Conservation (phyloP, 768 basidiomycete species). For the Harrya chromipes region DNA sequence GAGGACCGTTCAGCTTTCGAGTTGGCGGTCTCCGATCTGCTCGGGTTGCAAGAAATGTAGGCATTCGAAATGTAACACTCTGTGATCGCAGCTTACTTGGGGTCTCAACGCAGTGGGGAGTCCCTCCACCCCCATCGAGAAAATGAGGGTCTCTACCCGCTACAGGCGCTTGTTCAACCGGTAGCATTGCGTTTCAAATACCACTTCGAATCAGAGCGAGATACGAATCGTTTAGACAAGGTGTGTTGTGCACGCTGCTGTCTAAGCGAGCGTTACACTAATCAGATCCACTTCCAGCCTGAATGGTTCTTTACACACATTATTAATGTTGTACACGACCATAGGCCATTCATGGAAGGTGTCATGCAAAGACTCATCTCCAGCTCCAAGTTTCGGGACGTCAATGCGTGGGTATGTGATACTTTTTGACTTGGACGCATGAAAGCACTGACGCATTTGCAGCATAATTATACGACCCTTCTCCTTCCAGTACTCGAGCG, state of each 20-base stretch:
- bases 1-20: conserved; percentile 68
- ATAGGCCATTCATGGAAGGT: conserved; percentile 73
- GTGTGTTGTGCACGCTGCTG: conserved; percentile 40
- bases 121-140: conserved; percentile 36
- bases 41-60: conserved; percentile 76
- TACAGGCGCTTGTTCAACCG: conserved; percentile 82
- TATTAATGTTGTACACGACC: conserved; percentile 83
- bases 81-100: conserved; percentile 2
- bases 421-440: background rate
- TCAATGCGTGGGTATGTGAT: conserved; percentile 72
- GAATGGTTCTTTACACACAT: conserved; percentile 98
- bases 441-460: conserved; percentile 5
- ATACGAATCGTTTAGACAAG: conserved; percentile 93
- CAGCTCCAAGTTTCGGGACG: conserved; percentile 54
- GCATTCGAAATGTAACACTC: conserved; percentile 28
- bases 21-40: conserved; percentile 68
- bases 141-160: conserved; percentile 66
- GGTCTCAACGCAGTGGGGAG: conserved; percentile 44
- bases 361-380: conserved; percentile 70
- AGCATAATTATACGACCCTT: conserved; percentile 82
- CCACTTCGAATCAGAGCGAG: conserved; percentile 85
- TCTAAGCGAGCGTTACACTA: background rate
- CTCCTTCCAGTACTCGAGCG: conserved; percentile 75
- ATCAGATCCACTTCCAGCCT: conserved; percentile 51
- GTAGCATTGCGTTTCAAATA: conserved; percentile 88